phyloP scores from a whole-genome alignment of 192 early-diverging fungal species.

The Paraglomus brasilianum region DNA sequence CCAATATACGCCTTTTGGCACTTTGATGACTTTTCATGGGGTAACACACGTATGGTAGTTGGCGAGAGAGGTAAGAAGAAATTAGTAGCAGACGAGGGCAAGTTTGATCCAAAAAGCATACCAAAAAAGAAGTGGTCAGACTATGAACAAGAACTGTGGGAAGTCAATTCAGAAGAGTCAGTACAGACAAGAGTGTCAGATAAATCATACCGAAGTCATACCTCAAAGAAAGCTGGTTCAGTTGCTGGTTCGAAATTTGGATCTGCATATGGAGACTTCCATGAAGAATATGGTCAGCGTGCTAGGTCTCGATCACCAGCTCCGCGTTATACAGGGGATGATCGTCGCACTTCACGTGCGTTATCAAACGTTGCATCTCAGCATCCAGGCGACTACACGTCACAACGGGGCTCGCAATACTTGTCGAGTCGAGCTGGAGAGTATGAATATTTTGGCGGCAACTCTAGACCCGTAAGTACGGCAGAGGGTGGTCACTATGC shows the following conservation, averaged over 20 bases:
- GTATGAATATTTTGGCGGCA: conserved; percentile 9
- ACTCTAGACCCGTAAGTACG: conserved; percentile 10
- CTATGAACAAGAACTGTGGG: conserved; percentile 76
- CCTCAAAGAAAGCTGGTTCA: conserved; percentile 26
- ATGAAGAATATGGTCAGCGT: conserved; percentile 10
- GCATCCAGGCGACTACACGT: too few relatives aligned
- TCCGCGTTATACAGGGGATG: conserved; percentile 26
- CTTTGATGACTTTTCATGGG: conserved; percentile 99
- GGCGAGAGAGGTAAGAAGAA: conserved; percentile 81
- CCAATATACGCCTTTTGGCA: conserved; percentile 97
- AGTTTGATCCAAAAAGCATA: conserved; percentile 74
- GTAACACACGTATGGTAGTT: conserved; percentile 89
- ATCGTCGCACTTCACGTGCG: neutral
- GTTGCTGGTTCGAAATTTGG: conserved; percentile 38
- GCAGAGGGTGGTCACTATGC: conserved; percentile 11
- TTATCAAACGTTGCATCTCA: neutral
- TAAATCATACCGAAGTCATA: conserved; percentile 40
- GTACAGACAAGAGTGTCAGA: conserved; percentile 46
- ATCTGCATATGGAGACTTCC: conserved; percentile 41
- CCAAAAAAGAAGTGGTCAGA: conserved; percentile 81
- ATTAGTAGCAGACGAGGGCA: conserved; percentile 65
- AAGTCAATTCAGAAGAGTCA: conserved; percentile 56
- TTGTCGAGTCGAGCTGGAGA: neutral
- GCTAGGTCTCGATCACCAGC: conserved; percentile 43
- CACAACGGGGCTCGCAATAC: neutral